phyloP scores from a whole-genome alignment of 371 early-diverging fungal species.

The Phascolomyces articulosus region DNA sequence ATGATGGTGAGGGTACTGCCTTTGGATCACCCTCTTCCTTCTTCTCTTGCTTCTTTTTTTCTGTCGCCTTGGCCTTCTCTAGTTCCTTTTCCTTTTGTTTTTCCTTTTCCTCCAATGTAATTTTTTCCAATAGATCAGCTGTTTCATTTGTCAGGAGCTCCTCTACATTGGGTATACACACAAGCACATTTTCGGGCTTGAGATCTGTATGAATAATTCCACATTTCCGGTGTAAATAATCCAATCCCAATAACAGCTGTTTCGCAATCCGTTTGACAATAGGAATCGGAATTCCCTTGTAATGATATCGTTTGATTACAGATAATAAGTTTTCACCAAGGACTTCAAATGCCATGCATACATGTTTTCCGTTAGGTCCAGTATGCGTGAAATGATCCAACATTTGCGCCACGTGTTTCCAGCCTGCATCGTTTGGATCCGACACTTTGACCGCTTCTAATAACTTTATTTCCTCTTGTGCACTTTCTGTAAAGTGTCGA shows the following conservation, averaged over 20 bases:
- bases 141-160: constrained; percentile 19
- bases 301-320: constrained; percentile 73
- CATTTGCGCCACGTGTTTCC: constrained; percentile 80
- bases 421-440: constrained; percentile 60
- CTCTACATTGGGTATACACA: constrained; percentile 86
- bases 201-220: constrained; percentile 98
- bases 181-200: constrained; percentile 96
- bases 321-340: constrained; percentile 93
- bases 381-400: constrained; percentile 87
- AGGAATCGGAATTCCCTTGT: constrained; percentile 80
- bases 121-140: constrained; percentile 8
- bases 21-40: not conserved
- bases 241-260: constrained; percentile 89
- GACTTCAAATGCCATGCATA: constrained; percentile 98
- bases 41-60: not conserved
- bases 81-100: not conserved
- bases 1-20: constrained; percentile 1
- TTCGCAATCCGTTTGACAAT: constrained; percentile 88
- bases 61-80: not conserved
- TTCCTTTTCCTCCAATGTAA: not conserved
- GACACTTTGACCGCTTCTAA: constrained; percentile 75
- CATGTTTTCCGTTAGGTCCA: constrained; percentile 93
- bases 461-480: constrained; percentile 94
- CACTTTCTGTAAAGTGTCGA: constrained; percentile 93
- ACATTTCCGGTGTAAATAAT: constrained; percentile 94